Conservation (phyloP, 176 grass and related monocot genomes). For the Luzula sylvatica region DNA sequence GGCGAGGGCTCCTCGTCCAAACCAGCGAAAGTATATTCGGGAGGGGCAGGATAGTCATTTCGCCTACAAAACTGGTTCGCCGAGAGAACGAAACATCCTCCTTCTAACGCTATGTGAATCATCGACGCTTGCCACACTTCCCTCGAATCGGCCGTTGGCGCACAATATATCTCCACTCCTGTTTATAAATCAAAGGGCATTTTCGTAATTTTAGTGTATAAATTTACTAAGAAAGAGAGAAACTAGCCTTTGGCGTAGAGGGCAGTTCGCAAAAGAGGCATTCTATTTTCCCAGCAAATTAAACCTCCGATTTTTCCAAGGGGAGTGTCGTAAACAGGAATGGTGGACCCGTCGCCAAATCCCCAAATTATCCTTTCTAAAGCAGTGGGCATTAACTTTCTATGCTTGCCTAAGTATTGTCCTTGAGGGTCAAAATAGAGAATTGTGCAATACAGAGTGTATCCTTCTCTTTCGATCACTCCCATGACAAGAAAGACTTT, state of each 20-base stretch:
- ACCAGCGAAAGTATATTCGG: slow-evolving; percentile 52
- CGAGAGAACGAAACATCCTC: slow-evolving; percentile 86
- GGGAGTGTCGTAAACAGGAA: slow-evolving; percentile 86
- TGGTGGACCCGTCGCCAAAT: slow-evolving; percentile 83
- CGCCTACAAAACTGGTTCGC: slow-evolving; percentile 86
- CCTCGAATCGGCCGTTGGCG: slow-evolving; percentile 77
- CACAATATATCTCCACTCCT: slow-evolving; percentile 93
- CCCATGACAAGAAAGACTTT: slow-evolving; percentile 95
- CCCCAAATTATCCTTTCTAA: slow-evolving; percentile 89
- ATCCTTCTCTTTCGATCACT: slow-evolving; percentile 78
- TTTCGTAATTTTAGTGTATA: too few relatives aligned
- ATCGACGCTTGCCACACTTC: slow-evolving; percentile 89
- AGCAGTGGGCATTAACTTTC: slow-evolving; percentile 81
- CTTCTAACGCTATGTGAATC: slow-evolving; percentile 79
- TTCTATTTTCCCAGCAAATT: slow-evolving; percentile 97
- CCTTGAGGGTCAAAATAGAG: slow-evolving; percentile 91
- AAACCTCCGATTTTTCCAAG: slow-evolving; percentile 87
- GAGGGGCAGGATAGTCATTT: slow-evolving; percentile 75
- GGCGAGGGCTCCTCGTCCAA: slow-evolving; percentile 64
- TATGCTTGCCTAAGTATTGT: slow-evolving; percentile 71
- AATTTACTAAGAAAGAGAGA: not conserved
- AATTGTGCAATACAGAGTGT: slow-evolving; percentile 75
- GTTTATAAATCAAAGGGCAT: not conserved
- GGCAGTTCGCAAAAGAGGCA: slow-evolving; percentile 81
- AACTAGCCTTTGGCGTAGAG: slow-evolving; percentile 81